Conservation (phyloP, 352 stramenopile genomes). For the Pythium biforme region DNA sequence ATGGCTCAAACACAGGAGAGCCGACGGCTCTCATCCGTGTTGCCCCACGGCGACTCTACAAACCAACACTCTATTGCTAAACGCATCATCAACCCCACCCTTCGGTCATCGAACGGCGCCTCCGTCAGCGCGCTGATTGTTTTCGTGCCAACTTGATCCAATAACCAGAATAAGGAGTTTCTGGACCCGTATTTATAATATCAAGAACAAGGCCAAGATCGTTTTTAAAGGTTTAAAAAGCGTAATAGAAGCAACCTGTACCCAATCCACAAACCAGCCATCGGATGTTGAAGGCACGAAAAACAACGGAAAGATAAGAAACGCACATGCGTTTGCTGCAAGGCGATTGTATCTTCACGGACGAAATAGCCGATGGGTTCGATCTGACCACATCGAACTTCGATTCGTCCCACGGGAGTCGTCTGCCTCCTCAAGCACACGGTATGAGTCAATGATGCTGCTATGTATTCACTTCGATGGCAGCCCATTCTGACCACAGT, state of each 20-base stretch:
- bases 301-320: neutral
- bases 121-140: no score
- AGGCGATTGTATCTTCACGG: neutral
- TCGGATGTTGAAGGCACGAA: neutral
- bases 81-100: no score
- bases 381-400: constrained; percentile 12
- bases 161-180: no score
- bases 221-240: constrained; percentile 2
- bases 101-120: no score
- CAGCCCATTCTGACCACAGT: constrained; percentile 8
- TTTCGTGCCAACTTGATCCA: no score
- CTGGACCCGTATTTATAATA: no score
- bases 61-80: neutral
- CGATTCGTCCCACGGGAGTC: neutral
- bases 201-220: no score
- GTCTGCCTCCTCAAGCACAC: neutral
- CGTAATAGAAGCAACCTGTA: neutral
- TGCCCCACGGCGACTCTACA: neutral
- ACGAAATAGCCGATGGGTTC: neutral
- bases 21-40: neutral
- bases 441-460: no score
- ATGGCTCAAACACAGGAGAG: neutral
- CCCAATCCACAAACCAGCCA: no score
- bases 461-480: no score
- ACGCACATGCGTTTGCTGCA: neutral